Conservation (phyloP, 768 basidiomycete genomes). For the Podaxis rugospora region DNA sequence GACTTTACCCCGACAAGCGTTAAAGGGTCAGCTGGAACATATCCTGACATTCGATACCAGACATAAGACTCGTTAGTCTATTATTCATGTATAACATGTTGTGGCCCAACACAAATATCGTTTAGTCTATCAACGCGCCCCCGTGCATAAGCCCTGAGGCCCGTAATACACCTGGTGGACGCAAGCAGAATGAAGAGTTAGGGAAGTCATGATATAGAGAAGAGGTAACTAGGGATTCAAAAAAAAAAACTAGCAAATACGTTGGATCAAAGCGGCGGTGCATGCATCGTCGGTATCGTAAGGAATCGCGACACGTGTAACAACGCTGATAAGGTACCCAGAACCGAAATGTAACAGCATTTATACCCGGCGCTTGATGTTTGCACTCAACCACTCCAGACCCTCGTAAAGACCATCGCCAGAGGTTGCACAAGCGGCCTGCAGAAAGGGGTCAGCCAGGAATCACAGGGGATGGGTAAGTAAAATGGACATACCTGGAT, state of each 20-base stretch:
- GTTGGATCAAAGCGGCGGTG: constrained; percentile 27
- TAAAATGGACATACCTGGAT: constrained; percentile 65
- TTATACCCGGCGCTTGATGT: constrained; percentile 84
- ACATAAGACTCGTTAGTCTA: not conserved
- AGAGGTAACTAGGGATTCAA: constrained; percentile 27
- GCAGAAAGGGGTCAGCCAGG: constrained; percentile 11
- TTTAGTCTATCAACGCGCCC: constrained; percentile 9
- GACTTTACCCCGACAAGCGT: constrained; percentile 65
- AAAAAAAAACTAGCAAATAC: constrained; percentile 29
- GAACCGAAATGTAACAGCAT: constrained; percentile 26
- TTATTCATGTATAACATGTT: not conserved
- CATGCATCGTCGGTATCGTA: constrained; percentile 54
- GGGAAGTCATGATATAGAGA: constrained; percentile 21
- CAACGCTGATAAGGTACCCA: constrained; percentile 49
- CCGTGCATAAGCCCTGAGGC: not conserved
- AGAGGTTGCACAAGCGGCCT: constrained; percentile 98
- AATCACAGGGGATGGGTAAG: constrained; percentile 6
- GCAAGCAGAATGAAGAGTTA: constrained; percentile 16
- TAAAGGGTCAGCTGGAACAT: constrained; percentile 21
- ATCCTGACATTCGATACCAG: not conserved
- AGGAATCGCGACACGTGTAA: constrained; percentile 51
- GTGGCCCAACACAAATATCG: constrained; percentile 1
- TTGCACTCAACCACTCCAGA: constrained; percentile 92
- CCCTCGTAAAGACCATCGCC: constrained; percentile 99
- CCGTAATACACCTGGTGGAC: not conserved